Percentiles rank a stretch among this genome's conserved stretches.
phyloP scores from a whole-genome alignment of 208 protist genomes.

The Entamoeba dispar region DNA sequence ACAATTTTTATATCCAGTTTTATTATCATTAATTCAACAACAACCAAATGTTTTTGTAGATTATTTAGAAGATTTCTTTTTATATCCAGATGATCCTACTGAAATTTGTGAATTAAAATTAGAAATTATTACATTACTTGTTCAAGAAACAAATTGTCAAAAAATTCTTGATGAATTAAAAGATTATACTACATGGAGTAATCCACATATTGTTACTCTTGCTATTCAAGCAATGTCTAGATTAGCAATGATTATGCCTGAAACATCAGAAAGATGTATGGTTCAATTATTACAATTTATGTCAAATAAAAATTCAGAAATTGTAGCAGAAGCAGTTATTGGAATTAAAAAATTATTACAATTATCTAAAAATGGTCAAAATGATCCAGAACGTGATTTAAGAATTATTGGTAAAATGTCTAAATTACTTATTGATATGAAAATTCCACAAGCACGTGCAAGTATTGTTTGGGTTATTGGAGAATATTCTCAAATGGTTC shows the following conservation, averaged over 20 bases:
- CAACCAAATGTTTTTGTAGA: background rate
- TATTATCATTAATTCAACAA: background rate
- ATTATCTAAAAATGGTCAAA: background rate
- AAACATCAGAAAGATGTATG: background rate
- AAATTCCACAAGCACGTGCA: background rate
- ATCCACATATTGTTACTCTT: background rate
- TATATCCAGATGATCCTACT: background rate
- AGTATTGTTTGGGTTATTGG: constrained; percentile 16
- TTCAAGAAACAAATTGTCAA: background rate
- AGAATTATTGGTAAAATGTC: background rate
- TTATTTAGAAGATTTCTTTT: background rate
- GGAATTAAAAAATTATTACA: background rate
- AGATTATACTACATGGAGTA: background rate
- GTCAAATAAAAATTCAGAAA: background rate
- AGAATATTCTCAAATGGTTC: constrained; percentile 1
- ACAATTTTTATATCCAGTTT: background rate
- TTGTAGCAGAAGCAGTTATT: constrained; percentile 4
- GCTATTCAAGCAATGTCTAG: background rate
- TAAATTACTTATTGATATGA: background rate
- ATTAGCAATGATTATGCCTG: background rate
- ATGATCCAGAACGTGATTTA: background rate
- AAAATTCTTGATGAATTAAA: background rate
- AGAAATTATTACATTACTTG: background rate
- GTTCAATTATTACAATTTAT: background rate
- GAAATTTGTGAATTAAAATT: background rate